A percentile compares a stretch with the other conserved stretches of the same genome.
Conservation (phyloP, 2,329 filamentous ascomycete genomes). For the Colletotrichum liaoningense region DNA sequence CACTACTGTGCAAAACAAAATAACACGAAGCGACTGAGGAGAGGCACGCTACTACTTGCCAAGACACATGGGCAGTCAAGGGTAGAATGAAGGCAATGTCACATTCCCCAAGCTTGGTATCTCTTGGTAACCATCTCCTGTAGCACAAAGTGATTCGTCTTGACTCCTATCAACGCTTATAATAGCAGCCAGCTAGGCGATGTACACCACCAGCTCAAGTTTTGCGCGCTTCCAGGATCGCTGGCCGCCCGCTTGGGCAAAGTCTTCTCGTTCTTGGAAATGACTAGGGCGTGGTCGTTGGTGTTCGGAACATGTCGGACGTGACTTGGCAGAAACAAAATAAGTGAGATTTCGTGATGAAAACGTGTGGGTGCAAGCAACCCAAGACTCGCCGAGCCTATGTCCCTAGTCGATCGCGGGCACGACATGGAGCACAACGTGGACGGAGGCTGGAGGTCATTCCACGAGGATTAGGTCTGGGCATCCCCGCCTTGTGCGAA, state of each 20-base stretch:
- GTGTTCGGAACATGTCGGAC: conserved; percentile 32
- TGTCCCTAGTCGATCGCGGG: neutral
- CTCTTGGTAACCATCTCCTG: conserved; percentile 15
- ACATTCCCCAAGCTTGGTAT: conserved; percentile 11
- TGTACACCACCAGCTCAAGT: neutral
- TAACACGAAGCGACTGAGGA: neutral
- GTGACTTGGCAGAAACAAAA: conserved; percentile 20
- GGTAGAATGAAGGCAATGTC: neutral
- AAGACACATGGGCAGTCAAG: conserved; percentile 6
- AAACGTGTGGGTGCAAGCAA: neutral
- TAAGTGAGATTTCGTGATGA: neutral
- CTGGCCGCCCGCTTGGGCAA: conserved; percentile 4
- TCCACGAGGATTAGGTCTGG: conserved; percentile 11
- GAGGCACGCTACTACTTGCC: conserved; percentile 11
- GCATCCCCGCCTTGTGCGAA: conserved; percentile 5
- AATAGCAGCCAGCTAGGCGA: conserved; percentile 10
- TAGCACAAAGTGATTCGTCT: neutral
- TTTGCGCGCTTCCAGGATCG: neutral
- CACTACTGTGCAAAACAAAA: neutral
- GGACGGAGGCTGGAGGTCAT: neutral
- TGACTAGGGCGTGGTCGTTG: conserved; percentile 1
- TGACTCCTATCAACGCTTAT: neutral
- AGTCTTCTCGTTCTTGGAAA: neutral
- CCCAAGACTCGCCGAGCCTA: neutral
- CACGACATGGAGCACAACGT: conserved; percentile 11